These are phyloP conservation scores for Flammula alnicola DNA, from an alignment of 1,284 basidiomycete genomes.

Conservation along the genomic window DNA sequence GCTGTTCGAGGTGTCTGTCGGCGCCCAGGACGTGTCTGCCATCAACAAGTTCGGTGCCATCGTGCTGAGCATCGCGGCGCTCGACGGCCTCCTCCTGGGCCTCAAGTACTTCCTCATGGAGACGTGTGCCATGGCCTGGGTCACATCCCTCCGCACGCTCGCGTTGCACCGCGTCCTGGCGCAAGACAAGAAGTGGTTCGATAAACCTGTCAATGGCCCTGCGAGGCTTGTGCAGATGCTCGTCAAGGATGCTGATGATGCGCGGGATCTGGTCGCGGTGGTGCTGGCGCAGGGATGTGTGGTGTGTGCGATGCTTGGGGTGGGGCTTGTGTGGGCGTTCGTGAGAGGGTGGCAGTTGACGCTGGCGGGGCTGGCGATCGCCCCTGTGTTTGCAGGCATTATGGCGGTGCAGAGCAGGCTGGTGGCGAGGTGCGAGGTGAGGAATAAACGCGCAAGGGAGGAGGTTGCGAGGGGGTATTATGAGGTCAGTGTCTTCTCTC, in stretches of 20 bases:
- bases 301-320: constrained; percentile 78
- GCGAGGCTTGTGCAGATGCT: constrained; percentile 75
- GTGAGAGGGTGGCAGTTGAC: constrained; percentile 91
- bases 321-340: constrained; percentile 90
- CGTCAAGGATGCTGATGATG: constrained; percentile 93
- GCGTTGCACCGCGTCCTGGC: constrained; percentile 70
- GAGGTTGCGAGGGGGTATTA: constrained; percentile 87
- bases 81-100: constrained; percentile 77
- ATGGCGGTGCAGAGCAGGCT: constrained; percentile 77
- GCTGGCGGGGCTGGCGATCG: constrained; percentile 86
- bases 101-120: constrained; percentile 83
- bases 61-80: constrained; percentile 73
- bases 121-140: constrained; percentile 76
- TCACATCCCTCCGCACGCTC: constrained; percentile 63
- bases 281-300: constrained; percentile 78
- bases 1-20: constrained; percentile 78
- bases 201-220: constrained; percentile 67
- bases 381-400: constrained; percentile 80
- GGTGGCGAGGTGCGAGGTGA: constrained; percentile 72
- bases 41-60: constrained; percentile 75
- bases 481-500: constrained; percentile 39
- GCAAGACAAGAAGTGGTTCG: constrained; percentile 92
- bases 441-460: constrained; percentile 86
- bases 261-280: constrained; percentile 76
- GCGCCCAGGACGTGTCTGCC: constrained; percentile 59